A percentile compares a stretch with the other conserved stretches of the same genome.
Evolutionary conservation across 768 basidiomycete genomes (phyloP).

Genomic region (Trametes coccinea): DNA sequence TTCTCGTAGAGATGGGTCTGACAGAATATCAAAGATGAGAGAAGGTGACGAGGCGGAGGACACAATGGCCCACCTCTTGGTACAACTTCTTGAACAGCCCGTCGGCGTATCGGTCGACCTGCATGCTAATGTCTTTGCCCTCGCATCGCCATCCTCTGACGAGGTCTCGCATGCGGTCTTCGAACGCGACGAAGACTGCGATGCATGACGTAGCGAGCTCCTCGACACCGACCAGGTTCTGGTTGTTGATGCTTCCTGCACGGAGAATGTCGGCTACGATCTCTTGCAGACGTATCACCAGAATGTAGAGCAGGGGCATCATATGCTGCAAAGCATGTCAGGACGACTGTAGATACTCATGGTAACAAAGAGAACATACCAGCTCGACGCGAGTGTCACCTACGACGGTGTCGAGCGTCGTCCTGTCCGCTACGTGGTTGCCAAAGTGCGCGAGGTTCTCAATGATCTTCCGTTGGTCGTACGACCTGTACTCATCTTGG

Average conservation of each 20-base stretch:
- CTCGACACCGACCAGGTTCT: not conserved
- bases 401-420: not conserved
- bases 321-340: not conserved
- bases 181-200: conserved; percentile 11
- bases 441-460: not conserved
- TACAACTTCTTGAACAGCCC: conserved; percentile 12
- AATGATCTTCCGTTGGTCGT: not conserved
- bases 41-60: not conserved
- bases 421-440: not conserved
- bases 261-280: not conserved
- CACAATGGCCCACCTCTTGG: not conserved
- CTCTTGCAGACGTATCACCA: not conserved
- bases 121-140: conserved; percentile 8
- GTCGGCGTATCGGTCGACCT: conserved; percentile 14
- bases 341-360: too few species aligned
- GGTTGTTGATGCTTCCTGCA: not conserved
- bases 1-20: not conserved
- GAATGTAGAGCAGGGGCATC: conserved; percentile 9
- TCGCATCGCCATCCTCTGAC: conserved; percentile 12
- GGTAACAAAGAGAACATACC: not conserved
- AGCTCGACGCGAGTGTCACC: conserved; percentile 7
- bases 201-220: conserved; percentile 12
- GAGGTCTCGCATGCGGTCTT: conserved; percentile 5
- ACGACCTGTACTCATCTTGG: conserved; percentile 3
- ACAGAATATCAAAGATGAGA: not conserved